These are phyloP conservation scores for Cicer judaicum DNA, from an alignment of 306 rosid species.

Conservation along the genomic window DNA sequence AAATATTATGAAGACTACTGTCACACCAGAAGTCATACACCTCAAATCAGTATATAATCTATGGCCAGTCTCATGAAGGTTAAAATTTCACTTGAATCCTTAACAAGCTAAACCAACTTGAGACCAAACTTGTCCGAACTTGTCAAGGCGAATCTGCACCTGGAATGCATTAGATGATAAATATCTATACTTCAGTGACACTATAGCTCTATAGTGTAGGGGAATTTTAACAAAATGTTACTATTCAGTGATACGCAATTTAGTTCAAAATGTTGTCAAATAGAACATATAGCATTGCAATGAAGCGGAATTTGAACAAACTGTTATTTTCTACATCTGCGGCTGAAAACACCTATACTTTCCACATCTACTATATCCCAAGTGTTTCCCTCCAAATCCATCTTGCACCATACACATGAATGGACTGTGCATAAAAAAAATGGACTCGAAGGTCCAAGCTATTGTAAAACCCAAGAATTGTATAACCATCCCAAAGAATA, in stretches of 20 bases:
- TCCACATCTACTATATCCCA: slow-evolving; percentile 7
- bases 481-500: neutral
- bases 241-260: too few species aligned
- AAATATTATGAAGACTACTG: neutral
- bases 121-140: neutral
- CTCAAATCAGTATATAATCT: slow-evolving; percentile 8
- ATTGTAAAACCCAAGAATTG: slow-evolving; percentile 2
- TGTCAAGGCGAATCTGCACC: neutral
- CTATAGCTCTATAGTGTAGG: too few species aligned
- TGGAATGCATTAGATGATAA: neutral
- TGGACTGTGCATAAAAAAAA: slow-evolving; percentile 1
- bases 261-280: too few species aligned
- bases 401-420: slow-evolving; percentile 1
- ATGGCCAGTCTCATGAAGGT: neutral
- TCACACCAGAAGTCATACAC: neutral
- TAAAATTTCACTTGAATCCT: neutral
- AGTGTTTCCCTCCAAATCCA: slow-evolving; percentile 22
- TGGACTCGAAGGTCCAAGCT: neutral
- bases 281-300: too few species aligned
- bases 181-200: neutral
- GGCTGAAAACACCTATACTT: neutral
- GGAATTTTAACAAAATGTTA: too few species aligned
- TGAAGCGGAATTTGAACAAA: too few species aligned
- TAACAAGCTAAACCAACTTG: slow-evolving; percentile 17
- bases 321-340: too few species aligned